Percentiles rank a stretch among this genome's conserved stretches.
These are phyloP conservation scores for Fusarium xylarioides DNA, from an alignment of 2,329 filamentous ascomycete species.

Conservation along the genomic window DNA sequence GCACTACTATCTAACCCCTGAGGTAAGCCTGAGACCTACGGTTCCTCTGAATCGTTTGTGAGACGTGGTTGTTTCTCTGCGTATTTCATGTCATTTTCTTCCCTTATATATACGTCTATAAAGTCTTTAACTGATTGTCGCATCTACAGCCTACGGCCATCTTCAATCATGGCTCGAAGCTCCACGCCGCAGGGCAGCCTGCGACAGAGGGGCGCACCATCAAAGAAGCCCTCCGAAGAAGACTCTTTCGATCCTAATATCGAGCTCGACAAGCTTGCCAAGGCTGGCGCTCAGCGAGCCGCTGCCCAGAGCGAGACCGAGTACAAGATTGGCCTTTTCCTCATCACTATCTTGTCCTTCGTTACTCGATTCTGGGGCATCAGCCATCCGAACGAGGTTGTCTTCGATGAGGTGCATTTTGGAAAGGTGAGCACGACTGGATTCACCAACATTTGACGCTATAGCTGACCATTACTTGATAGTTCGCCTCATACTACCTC, in stretches of 20 bases:
- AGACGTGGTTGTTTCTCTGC: conserved; percentile 17
- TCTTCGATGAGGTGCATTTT: conserved; percentile 99
- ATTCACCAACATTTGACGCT: neutral
- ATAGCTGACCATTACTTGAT: conserved; percentile 25
- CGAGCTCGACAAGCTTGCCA: conserved; percentile 62
- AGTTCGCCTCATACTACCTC: conserved; percentile 85
- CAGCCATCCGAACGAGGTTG: conserved; percentile 92
- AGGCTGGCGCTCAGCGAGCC: conserved; percentile 48
- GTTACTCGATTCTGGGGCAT: conserved; percentile 96
- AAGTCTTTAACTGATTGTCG: conserved; percentile 26
- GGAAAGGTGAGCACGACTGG: conserved; percentile 78
- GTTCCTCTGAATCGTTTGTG: conserved; percentile 20
- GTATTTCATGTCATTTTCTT: neutral
- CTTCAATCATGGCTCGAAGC: conserved; percentile 56
- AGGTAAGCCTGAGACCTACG: conserved; percentile 37
- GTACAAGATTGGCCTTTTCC: conserved; percentile 78
- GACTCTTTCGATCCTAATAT: conserved; percentile 51
- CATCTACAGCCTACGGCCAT: conserved; percentile 20
- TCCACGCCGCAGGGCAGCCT: conserved; percentile 65
- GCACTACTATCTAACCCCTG: conserved; percentile 28
- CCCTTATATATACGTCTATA: neutral
- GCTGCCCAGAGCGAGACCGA: conserved; percentile 73
- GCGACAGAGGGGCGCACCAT: conserved; percentile 66
- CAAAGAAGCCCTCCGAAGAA: conserved; percentile 58
- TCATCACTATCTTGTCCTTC: conserved; percentile 88